Base-by-base conservation (phyloP, 164 flowering plant species). In the Houttuynia cordata region DNA sequence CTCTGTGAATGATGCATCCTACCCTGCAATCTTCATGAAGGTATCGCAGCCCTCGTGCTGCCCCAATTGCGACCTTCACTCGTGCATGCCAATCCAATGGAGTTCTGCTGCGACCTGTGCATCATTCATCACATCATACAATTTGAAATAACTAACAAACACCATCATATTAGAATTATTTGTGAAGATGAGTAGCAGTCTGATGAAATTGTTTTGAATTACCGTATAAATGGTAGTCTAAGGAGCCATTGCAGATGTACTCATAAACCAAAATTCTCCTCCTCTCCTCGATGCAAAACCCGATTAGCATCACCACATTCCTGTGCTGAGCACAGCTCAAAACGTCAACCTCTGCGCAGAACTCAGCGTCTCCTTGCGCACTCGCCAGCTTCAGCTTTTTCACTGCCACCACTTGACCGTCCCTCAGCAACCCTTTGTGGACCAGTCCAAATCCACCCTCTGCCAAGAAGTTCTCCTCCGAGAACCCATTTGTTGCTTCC, bases 1-100 rank as follows among this genome's bases (percentile, higher is more conserved):
- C 90, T 75, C 83, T 68, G 69, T 91, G 97, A n/a, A 81, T 79
- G 50, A 91, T 81, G 71, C 94, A 83, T 8, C 97, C 96, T 22
- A 88, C 92, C 77, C 96, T 78, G 70, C 97, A 88, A 69, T 91
- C 97, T 73, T 91, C 97, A 64, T 91, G 96, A 66, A 91, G 92
- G 67, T 88, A 91, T 64, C 97, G 65, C 68, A 91, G 72, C 22
- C 96, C 97, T 72, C 97, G 68, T 15, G 97, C 96, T 42, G 88
- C 71, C 15, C 96, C 97, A 61, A 78, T 76, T 21, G 97, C 96
- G 63, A 91, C 86, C 74, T 79, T 86, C 51, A 76, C 50, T 68
- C 94, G 73, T 56, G 83, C 74, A 10, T 73, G 60, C 87, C 86
- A 87, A 59, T 81, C 86, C n/a, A 91, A 63, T 10, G 75, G 56